Base-by-base conservation (phyloP, 345 rosid species). In the Citrus sp. region DNA sequence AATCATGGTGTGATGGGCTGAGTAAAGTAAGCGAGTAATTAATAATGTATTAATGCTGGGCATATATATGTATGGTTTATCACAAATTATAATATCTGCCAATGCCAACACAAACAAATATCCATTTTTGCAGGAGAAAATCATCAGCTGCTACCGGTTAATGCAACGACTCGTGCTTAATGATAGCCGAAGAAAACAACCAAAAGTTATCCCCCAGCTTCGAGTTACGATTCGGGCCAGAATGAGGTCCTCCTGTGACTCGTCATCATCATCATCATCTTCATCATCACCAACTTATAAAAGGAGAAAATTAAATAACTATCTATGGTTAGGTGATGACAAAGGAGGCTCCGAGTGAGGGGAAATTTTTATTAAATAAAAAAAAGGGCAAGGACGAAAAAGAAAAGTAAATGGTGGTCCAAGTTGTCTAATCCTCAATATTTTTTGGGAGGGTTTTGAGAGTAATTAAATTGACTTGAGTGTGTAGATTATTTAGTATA, bases 1-100 rank as follows among this genome's bases (percentile, higher is more conserved):
- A 96, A 86, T 86, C 93, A n/a, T 96, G 98, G 99, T 96, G 98
- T 79, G 91, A 89, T 38, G 99, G 99, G 73, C 85, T 96, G 77
- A 87, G 92, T 90, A 94, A 94, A 82, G 99, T 95, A 91, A 80
- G 88, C 32, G 49, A 12, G 28, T 19, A 27, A 37, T 13, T 70
- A 58, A 72, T 49, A 67, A 73, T 67, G 18, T 1, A 25, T 69
- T 61, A 69, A 9, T 55, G 56, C 37, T 61, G 60, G 63, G 69
- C 64, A 56, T 3, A 42, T 63, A 27, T 32, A 28, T 72, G 65
- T 77, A 72, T 72, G 49, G 70, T 46, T 46, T 46, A 46, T 13
- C 51, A 46, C 51, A 46, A 46, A 46, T 46, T 13, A 46, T 46
- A 46, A 12, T 13, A 46, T 13, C 51, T 46, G 18, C 51, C 51